Evolutionary conservation across 2,329 filamentous ascomycete species (phyloP).

Genomic region (Clonostachys sp.): DNA sequence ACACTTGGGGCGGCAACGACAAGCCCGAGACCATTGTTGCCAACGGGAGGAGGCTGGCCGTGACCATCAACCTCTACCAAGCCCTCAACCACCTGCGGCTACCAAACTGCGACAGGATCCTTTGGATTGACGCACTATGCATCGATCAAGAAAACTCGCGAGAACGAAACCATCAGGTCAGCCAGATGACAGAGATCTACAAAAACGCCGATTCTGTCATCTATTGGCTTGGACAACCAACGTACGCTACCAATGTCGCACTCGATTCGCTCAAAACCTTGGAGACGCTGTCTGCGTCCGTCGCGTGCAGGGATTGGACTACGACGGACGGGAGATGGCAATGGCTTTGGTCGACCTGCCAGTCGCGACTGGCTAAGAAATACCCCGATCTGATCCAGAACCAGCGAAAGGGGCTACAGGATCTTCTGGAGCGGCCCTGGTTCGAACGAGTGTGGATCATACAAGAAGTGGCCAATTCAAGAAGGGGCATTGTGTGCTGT

Average conservation of each 20-base stretch:
- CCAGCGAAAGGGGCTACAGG: not conserved
- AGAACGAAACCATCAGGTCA: slow-evolving; percentile 3
- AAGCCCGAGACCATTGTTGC: not conserved
- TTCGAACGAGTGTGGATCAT: not conserved
- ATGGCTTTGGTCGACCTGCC: not conserved
- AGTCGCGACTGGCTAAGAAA: not conserved
- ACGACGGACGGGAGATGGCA: not conserved
- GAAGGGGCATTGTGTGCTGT: not conserved
- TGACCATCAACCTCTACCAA: not conserved
- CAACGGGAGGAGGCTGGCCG: not conserved
- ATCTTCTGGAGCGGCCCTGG: not conserved
- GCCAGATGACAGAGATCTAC: slow-evolving; percentile 5
- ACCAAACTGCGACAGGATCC: slow-evolving; percentile 12
- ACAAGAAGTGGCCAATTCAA: not conserved
- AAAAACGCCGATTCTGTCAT: slow-evolving; percentile 1
- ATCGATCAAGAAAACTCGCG: slow-evolving; percentile 3
- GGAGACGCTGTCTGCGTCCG: not conserved
- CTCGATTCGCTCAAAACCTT: not conserved
- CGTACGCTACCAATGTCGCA: not conserved
- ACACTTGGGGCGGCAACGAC: not conserved
- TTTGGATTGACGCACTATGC: slow-evolving; percentile 10
- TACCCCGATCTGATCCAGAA: not conserved
- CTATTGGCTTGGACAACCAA: slow-evolving; percentile 4
- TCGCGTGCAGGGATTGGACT: not conserved
- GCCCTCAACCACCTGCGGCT: slow-evolving; percentile 20